These are phyloP conservation scores for Geranium brycei DNA, from an alignment of 345 rosid species.

Conservation along the genomic window DNA sequence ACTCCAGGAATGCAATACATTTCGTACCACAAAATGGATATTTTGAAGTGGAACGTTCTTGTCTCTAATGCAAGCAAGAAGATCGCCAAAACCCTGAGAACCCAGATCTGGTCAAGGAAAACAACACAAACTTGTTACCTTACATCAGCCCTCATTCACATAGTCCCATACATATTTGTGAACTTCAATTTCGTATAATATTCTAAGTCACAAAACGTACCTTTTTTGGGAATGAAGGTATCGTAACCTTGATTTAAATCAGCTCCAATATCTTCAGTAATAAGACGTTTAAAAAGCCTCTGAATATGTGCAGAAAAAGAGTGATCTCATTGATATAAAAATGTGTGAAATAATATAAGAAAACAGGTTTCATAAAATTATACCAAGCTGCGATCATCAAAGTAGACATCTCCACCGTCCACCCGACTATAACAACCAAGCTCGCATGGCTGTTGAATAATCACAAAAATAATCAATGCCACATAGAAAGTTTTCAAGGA, in stretches of 20 bases:
- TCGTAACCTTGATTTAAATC: slow-evolving; percentile 90
- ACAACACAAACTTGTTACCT: neutral
- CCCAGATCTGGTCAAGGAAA: slow-evolving; percentile 48
- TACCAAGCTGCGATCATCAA: slow-evolving; percentile 73
- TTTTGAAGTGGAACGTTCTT: slow-evolving; percentile 69
- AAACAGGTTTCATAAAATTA: slow-evolving; percentile 17
- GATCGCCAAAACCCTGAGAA: slow-evolving; percentile 78
- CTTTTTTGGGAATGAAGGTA: slow-evolving; percentile 67
- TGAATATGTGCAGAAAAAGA: slow-evolving; percentile 20
- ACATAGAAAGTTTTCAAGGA: too few species aligned
- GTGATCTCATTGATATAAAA: slow-evolving; percentile 7
- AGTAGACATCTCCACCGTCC: slow-evolving; percentile 76
- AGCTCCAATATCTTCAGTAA: slow-evolving; percentile 74
- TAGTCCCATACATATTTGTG: neutral
- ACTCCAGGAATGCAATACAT: slow-evolving; percentile 10
- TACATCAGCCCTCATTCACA: slow-evolving; percentile 11
- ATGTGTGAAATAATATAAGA: neutral
- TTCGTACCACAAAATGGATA: slow-evolving; percentile 92
- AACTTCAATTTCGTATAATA: too few species aligned
- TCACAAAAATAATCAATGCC: neutral
- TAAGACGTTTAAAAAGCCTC: slow-evolving; percentile 80
- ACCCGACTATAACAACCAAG: slow-evolving; percentile 80
- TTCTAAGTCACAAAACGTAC: slow-evolving; percentile 20
- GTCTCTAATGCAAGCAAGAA: slow-evolving; percentile 74
- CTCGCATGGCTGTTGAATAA: slow-evolving; percentile 59